Evolutionary conservation across 2,329 filamentous ascomycete genomes (phyloP).

Genomic region (Tolypocladium pustulatum): DNA sequence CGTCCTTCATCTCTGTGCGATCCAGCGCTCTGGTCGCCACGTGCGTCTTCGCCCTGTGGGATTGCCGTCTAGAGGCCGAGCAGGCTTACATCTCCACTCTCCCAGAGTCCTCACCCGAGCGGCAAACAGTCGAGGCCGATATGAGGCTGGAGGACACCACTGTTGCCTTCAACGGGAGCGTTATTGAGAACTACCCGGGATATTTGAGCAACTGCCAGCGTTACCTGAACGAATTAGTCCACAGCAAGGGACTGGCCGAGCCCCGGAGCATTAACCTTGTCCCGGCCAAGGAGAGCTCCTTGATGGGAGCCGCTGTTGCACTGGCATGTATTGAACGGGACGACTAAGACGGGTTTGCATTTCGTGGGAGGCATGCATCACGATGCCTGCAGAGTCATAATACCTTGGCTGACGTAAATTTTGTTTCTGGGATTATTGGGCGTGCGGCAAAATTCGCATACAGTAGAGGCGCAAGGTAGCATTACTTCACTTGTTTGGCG

Average conservation of each 20-base stretch:
- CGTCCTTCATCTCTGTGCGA: constrained; percentile 43
- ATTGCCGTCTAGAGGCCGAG: constrained; percentile 39
- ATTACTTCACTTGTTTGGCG: constrained; percentile 3
- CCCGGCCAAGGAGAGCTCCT: constrained; percentile 61
- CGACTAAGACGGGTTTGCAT: neutral
- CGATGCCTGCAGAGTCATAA: neutral
- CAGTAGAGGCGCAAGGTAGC: constrained; percentile 9
- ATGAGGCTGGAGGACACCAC: constrained; percentile 36
- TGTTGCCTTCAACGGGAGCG: constrained; percentile 71
- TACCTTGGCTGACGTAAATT: neutral
- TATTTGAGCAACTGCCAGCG: constrained; percentile 53
- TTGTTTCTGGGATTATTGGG: constrained; percentile 2
- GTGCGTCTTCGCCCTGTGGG: constrained; percentile 49
- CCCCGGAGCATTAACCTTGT: constrained; percentile 47
- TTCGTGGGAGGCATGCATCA: neutral
- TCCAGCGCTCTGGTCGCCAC: constrained; percentile 50
- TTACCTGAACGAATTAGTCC: constrained; percentile 50
- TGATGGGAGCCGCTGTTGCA: constrained; percentile 66
- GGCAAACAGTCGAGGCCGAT: constrained; percentile 40
- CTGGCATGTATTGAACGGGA: constrained; percentile 32
- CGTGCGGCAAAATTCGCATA: constrained; percentile 7
- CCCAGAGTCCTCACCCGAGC: constrained; percentile 19
- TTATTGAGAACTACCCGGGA: constrained; percentile 67
- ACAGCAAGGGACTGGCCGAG: constrained; percentile 19
- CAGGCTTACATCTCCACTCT: constrained; percentile 21